Evolutionary conservation across 148 eudicot genomes (phyloP).

Genomic region (Cornus kousa): DNA sequence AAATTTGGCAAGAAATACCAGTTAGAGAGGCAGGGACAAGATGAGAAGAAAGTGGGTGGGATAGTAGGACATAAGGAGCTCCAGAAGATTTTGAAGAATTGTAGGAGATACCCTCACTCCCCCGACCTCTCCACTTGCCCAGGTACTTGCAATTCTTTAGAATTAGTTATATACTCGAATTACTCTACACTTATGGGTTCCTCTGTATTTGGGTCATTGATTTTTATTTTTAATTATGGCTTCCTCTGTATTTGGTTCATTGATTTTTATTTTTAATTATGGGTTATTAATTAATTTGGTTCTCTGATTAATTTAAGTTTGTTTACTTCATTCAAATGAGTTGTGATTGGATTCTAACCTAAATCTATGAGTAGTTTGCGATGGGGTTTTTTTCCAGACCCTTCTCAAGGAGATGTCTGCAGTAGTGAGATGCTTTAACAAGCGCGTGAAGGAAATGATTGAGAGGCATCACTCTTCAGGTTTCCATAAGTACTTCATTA

Average conservation of each 20-base stretch:
- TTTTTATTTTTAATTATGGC: no score
- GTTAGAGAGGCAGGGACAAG: not conserved
- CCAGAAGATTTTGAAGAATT: not conserved
- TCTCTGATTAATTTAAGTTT: not conserved
- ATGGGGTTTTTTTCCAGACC: conserved; percentile 83
- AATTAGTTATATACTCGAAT: not conserved
- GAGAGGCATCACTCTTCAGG: conserved; percentile 77
- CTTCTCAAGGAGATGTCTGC: conserved; percentile 81
- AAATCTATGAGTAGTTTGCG: conserved; percentile 57
- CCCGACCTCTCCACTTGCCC: conserved; percentile 11
- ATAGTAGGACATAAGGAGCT: not conserved
- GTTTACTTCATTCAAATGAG: conserved; percentile 3
- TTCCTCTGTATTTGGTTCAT: no score
- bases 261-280: no score
- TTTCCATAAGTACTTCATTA: conserved; percentile 53
- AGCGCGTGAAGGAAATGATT: conserved; percentile 74
- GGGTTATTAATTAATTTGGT: no score
- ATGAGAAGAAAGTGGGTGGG: not conserved
- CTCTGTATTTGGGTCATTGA: no score
- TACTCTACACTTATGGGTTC: not conserved
- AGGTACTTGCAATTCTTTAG: conserved; percentile 8
- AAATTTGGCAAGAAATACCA: not conserved
- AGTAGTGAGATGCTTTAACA: conserved; percentile 78
- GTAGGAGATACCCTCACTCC: not conserved
- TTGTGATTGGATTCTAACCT: no score